Percentiles rank a stretch among this genome's conserved stretches.
Conservation (phyloP, 1,139 yeast genomes). For the Candida sojae region DNA sequence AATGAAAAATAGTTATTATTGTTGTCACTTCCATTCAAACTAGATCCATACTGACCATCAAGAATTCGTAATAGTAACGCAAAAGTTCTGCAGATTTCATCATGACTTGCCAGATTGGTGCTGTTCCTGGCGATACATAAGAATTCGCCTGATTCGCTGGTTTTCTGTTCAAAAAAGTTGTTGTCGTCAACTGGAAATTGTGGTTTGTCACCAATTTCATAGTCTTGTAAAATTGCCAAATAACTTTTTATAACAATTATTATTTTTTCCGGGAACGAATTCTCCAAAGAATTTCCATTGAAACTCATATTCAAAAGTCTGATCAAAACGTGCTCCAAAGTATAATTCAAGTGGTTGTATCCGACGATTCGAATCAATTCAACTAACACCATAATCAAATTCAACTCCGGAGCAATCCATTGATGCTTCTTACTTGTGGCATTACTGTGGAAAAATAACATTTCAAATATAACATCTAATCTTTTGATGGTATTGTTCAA, state of each 20-base stretch:
- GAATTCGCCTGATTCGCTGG: constrained; percentile 24
- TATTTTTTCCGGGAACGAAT: constrained; percentile 66
- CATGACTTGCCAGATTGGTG: constrained; percentile 61
- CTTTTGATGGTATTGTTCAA: constrained; percentile 78
- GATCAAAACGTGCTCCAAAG: constrained; percentile 73
- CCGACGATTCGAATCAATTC: constrained; percentile 78
- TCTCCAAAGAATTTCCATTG: constrained; percentile 60
- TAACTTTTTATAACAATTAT: constrained; percentile 73
- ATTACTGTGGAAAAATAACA: constrained; percentile 47
- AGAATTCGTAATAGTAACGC: constrained; percentile 58
- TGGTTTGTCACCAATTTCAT: constrained; percentile 59
- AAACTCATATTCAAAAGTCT: constrained; percentile 59
- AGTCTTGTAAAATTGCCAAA: constrained; percentile 65
- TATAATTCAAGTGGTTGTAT: constrained; percentile 73
- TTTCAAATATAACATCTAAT: constrained; percentile 51
- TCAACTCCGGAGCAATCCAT: constrained; percentile 67
- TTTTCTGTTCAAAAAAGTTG: constrained; percentile 10
- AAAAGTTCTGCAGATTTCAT: constrained; percentile 70
- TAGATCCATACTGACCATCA: constrained; percentile 62
- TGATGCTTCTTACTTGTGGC: constrained; percentile 60
- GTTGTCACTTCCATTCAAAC: constrained; percentile 26
- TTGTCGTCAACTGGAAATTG: constrained; percentile 72
- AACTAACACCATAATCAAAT: constrained; percentile 64
- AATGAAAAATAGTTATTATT: constrained; percentile 16
- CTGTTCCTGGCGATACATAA: constrained; percentile 42